Base-by-base conservation (phyloP, 2,329 filamentous ascomycete species). In the Colletotrichum cuscutae region DNA sequence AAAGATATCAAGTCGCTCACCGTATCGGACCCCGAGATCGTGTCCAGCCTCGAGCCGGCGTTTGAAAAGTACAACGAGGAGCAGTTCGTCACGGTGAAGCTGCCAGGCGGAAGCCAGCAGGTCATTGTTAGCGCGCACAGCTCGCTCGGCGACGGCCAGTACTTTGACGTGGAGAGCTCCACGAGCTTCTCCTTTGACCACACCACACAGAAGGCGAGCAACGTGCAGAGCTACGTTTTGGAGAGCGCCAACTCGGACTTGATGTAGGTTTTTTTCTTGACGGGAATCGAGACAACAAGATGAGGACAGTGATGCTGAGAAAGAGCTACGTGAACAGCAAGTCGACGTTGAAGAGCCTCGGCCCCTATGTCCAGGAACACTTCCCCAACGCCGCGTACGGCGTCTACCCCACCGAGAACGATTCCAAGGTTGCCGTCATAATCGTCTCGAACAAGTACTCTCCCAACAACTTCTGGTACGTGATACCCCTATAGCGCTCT, bases 381-480 rank as follows among this genome's bases (percentile, higher is more conserved):
- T 99, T 95, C 81, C 91, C 94, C 11, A 93, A 90, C 78, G 93
- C 92, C 65, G 91, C 93, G 13, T 93, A 93, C 77, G 95, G 95
- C 76, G 94, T 94, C 61, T 98, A 94, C 82, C 94, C 96, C 12
- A 91, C 91, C 77, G 90, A 94, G 77, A 87, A 92, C 75, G 94
- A 96, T 81, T 89, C 90, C 32, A 91, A 92, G 77, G 84, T 98
- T 73, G 94, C 95, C 60, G 87, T 98, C 75, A 84, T 97, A 67
- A 91, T 98, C 63, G 95, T 98, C 61, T 94, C 95, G 69, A 98
- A 97, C 87, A 98, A 98, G 84, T 98, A 98, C 87, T 97, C 94
- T 79, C 97, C 97, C 8, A 95, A 95, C 82, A 99, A 99, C 88
- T 99, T 95, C 88, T 98, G 97, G 95, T 95, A 86, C 54, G 84